phyloP scores from a whole-genome alignment of 257 asterid species.

The Solanum dulcamara region DNA sequence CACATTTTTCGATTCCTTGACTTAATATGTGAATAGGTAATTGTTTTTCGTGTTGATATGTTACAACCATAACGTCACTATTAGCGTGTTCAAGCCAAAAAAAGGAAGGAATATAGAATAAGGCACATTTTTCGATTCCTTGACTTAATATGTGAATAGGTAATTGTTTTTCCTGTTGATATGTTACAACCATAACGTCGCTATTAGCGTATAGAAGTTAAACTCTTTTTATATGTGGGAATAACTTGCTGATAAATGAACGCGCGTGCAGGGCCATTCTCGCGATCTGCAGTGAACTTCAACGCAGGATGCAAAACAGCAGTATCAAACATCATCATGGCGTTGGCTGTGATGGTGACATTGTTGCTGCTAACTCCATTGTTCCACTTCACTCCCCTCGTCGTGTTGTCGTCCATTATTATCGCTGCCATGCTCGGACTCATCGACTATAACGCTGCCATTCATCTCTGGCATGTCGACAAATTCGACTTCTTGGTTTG shows the following conservation, averaged over 20 bases:
- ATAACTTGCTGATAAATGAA: too few relatives aligned
- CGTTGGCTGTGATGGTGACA: conserved; percentile 77
- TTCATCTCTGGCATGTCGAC: conserved; percentile 81
- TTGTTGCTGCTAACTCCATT: conserved; percentile 67
- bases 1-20: too few relatives aligned
- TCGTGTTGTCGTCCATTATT: conserved; percentile 76
- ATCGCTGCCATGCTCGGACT: conserved; percentile 95
- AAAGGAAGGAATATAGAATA: too few relatives aligned
- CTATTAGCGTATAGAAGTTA: not conserved
- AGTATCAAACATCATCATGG: conserved; percentile 92
- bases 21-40: not conserved
- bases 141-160: not conserved
- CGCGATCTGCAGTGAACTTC: conserved; percentile 93
- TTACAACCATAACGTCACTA: too few relatives aligned
- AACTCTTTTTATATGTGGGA: not conserved
- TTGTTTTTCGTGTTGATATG: not conserved
- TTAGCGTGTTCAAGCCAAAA: too few relatives aligned
- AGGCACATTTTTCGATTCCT: too few relatives aligned
- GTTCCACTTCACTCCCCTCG: conserved; percentile 83
- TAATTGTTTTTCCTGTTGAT: not conserved
- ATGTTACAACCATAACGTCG: too few relatives aligned
- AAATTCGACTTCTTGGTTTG: conserved; percentile 87
- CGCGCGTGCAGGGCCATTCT: conserved; percentile 63
- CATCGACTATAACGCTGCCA: conserved; percentile 78
- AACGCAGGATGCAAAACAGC: conserved; percentile 98